Conservation (phyloP, 208 protist genomes). For the Leishmania arabica region DNA sequence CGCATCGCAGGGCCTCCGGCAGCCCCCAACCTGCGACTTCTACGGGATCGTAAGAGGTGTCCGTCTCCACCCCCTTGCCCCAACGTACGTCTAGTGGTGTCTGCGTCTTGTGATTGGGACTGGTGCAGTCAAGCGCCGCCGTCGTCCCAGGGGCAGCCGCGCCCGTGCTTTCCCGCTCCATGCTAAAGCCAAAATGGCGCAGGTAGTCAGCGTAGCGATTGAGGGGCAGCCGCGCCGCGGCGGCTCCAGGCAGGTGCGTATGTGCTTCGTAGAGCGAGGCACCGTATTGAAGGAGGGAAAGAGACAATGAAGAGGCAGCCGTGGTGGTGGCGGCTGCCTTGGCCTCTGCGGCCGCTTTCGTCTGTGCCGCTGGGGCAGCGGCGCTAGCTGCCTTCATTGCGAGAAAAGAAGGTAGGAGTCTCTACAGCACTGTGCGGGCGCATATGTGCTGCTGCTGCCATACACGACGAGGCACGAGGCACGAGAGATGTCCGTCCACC, state of each 20-base stretch:
- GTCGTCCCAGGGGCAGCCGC: neutral
- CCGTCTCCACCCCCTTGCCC: neutral
- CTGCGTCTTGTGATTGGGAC: neutral
- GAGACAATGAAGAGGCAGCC: neutral
- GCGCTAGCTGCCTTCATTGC: neutral
- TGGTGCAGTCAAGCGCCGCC: neutral
- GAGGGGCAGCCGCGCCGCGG: constrained; percentile 38
- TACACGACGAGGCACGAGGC: neutral
- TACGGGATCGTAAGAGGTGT: constrained; percentile 17
- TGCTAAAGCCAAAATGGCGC: constrained; percentile 84
- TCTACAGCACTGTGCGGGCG: neutral
- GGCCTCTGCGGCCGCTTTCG: neutral
- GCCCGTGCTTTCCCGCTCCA: constrained; percentile 48
- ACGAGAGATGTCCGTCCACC: no score
- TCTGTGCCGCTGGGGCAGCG: neutral
- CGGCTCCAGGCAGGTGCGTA: constrained; percentile 8
- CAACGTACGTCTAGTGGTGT: neutral
- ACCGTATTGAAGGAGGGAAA: constrained; percentile 51
- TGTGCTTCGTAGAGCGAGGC: constrained; percentile 48
- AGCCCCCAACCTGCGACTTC: constrained; percentile 58
- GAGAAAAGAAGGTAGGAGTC: neutral
- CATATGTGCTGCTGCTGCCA: neutral
- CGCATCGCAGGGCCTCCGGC: constrained; percentile 24
- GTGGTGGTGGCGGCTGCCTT: neutral
- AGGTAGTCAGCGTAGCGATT: constrained; percentile 79